Evolutionary conservation across 257 asterid species (phyloP).

Genomic region (Gentiana straminea): DNA sequence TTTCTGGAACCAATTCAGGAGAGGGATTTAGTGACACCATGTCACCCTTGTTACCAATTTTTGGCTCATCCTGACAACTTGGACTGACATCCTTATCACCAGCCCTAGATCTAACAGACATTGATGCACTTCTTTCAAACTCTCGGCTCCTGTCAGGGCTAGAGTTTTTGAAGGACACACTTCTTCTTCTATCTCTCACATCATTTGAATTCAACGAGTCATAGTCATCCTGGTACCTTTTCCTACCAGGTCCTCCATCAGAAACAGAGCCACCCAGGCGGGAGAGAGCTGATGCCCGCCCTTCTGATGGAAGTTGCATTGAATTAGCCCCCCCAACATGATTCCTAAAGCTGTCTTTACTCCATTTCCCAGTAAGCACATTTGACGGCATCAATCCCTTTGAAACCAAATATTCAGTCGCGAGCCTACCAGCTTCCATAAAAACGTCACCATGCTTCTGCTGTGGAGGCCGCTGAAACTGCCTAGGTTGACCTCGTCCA

Average conservation of each 20-base stretch:
- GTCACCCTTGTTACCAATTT: conserved; percentile 27
- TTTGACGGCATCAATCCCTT: conserved; percentile 65
- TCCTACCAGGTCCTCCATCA: conserved; percentile 43
- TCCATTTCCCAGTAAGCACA: conserved; percentile 71
- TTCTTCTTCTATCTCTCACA: conserved; percentile 57
- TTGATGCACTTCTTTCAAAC: conserved; percentile 46
- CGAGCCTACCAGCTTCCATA: conserved; percentile 85
- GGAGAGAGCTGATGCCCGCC: conserved; percentile 50
- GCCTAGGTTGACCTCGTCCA: conserved; percentile 59
- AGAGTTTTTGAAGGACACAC: conserved; percentile 38
- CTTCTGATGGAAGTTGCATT: conserved; percentile 28
- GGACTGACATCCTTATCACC: conserved; percentile 27
- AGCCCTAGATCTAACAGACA: conserved; percentile 39
- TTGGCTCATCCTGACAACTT: conserved; percentile 32
- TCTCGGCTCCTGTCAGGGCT: conserved; percentile 47
- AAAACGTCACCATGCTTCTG: conserved; percentile 46
- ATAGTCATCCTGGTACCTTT: conserved; percentile 50
- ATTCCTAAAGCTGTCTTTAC: conserved; percentile 39
- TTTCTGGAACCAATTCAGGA: conserved; percentile 24
- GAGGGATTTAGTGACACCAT: conserved; percentile 27
- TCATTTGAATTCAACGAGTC: conserved; percentile 29
- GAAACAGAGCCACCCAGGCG: conserved; percentile 42
- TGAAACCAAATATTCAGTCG: conserved; percentile 75
- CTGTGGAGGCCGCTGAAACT: conserved; percentile 45
- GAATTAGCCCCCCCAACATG: conserved; percentile 29